These are phyloP conservation scores for Thuidium tamariscinum DNA, from an alignment of 225 moss, liverwort and hornwort species.

Conservation along the genomic window DNA sequence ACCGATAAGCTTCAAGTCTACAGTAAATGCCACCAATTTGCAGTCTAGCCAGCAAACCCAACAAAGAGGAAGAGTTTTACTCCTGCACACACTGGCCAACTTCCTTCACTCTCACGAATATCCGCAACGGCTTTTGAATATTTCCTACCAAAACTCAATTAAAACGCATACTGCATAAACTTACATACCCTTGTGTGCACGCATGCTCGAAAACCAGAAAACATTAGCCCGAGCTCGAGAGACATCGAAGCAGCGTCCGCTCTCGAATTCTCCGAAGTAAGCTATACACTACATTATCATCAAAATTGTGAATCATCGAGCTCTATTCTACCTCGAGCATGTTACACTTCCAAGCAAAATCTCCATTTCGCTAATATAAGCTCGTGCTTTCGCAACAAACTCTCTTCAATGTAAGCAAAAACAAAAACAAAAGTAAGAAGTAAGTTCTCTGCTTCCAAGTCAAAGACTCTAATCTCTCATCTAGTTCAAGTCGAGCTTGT, in stretches of 20 bases:
- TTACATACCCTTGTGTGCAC: background rate
- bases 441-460: background rate
- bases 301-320: background rate
- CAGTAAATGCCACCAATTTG: background rate
- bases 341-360: background rate
- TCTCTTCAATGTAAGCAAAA: background rate
- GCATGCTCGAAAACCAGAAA: background rate
- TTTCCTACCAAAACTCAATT: background rate
- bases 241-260: background rate
- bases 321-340: background rate
- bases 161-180: background rate
- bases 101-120: background rate
- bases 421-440: background rate
- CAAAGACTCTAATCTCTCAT: background rate
- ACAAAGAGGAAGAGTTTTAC: background rate
- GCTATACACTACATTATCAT: background rate
- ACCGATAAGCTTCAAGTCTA: background rate
- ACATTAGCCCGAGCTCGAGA: background rate
- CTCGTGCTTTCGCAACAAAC: background rate
- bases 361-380: background rate
- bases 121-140: background rate
- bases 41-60: background rate
- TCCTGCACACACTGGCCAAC: background rate
- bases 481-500: background rate
- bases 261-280: background rate